Evolutionary conservation across 2,329 filamentous ascomycete genomes (phyloP), one percentile per base, ranked within the genome.

Genomic region (Fusarium sp.): DNA sequence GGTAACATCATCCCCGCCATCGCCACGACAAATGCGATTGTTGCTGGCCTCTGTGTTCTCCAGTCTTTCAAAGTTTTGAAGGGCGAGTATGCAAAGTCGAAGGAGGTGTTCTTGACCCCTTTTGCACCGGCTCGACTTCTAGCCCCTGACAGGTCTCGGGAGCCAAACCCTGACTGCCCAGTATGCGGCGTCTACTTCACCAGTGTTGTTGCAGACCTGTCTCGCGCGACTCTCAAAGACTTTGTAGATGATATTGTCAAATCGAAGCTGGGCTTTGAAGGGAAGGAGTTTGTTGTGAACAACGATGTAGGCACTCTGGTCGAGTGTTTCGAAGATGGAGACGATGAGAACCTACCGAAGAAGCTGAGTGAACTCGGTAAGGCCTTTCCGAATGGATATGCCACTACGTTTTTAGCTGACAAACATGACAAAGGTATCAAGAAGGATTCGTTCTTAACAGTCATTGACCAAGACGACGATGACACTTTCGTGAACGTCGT

Each of bases 1-100:
- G 96, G 96, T 53, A 99, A 99, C 77, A 99, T 99, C 73, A 99
- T 99, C 63, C 96, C 96, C 2, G 96, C 96, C 3, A 99, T 99
- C 75, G 96, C 96, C 7, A 99, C 96, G 0, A 98, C 96, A 0
- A 99, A 99, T 77, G 96, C 96, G 17, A 97, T 98, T 77, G 95
- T 96, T 3, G 96, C 96, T 17, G 91, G 93, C 14, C 85, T 99
- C 11, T 98, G 94, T 75, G 94, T 98, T 8, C 82, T 99, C 24
- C 91, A 98, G 77, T 90, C 94, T 0, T 96, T 96, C 83, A 98
- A 97, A 78, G 90, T 98, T 23, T 81, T 99, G 58, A 90, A 85
- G 74, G 87, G 88, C 20, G 88, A 94, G 47, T 90, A 90, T 60
- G 80, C 84, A 32, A 87, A 89, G 70, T 89, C 90, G 0, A 94